Evolutionary conservation across 1,284 basidiomycete species (phyloP).

Genomic region (Ustilago loliicola): DNA sequence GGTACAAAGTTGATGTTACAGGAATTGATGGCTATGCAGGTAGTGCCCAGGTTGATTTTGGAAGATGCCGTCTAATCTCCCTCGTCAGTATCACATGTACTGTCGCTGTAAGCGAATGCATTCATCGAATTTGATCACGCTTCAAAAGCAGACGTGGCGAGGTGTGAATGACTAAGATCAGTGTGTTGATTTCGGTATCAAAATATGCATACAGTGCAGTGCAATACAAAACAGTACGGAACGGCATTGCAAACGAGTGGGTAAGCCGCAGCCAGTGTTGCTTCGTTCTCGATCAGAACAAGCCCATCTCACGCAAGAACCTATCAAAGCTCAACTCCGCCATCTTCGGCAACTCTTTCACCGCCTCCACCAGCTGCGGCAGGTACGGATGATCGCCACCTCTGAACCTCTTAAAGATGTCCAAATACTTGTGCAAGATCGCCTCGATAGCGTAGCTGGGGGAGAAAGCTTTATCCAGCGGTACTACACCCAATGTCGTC

Average conservation of each 20-base stretch:
- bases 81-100: background rate
- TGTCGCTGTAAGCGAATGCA: no score
- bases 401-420: conserved; percentile 55
- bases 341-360: conserved; percentile 57
- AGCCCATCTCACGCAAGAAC: conserved; percentile 41
- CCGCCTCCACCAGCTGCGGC: conserved; percentile 47
- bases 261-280: no score
- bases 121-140: background rate
- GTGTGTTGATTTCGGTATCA: no score
- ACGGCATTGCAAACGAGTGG: no score
- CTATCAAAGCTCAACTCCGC: conserved; percentile 47
- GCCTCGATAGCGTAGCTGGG: conserved; percentile 51
- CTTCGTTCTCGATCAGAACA: conserved; percentile 17
- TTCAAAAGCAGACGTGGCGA: no score
- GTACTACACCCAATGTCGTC: conserved; percentile 8
- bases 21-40: conserved; percentile 79
- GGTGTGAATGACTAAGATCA: no score
- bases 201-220: no score
- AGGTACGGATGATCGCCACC: conserved; percentile 58
- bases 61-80: conserved; percentile 55
- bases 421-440: conserved; percentile 59
- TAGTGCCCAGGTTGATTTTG: conserved; percentile 72
- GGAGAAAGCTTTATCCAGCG: conserved; percentile 44
- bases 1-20: conserved; percentile 97
- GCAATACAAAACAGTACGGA: no score